These are phyloP conservation scores for Digitaria exilis DNA, from an alignment of 202 grass and related monocot genomes.

Conservation along the genomic window DNA sequence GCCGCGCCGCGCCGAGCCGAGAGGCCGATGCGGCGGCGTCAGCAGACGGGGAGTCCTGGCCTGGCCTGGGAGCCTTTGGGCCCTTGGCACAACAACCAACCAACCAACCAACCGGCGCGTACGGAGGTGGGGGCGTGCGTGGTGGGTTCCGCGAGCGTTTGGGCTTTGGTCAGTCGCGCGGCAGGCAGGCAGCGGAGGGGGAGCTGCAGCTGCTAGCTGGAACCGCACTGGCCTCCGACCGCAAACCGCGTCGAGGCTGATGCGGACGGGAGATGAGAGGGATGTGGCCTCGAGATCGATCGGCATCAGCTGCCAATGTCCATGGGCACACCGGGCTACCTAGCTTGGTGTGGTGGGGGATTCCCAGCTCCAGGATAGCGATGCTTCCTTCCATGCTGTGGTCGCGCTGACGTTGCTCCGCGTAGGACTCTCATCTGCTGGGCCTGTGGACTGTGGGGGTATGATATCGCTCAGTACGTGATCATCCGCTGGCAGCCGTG, in stretches of 20 bases:
- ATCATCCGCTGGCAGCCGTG: conserved; percentile 22
- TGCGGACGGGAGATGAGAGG: background rate
- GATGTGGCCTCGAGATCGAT: no score
- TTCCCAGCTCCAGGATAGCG: conserved; percentile 15
- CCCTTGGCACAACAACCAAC: background rate
- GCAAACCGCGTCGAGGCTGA: conserved; percentile 49
- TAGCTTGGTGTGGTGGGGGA: background rate
- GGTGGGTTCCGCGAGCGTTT: background rate
- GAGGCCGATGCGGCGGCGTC: conserved; percentile 11
- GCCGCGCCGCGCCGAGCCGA: background rate
- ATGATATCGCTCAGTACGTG: background rate
- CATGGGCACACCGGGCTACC: no score
- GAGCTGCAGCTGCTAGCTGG: conserved; percentile 44
- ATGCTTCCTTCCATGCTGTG: background rate
- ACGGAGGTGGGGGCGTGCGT: background rate
- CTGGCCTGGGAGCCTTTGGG: background rate
- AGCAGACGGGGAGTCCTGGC: background rate
- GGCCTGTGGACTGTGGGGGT: no score
- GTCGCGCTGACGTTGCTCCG: conserved; percentile 29
- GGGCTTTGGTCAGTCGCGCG: background rate
- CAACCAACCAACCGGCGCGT: conserved; percentile 6
- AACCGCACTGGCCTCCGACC: conserved; percentile 51
- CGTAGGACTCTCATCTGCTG: conserved; percentile 9
- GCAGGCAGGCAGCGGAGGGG: background rate
- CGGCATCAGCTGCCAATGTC: background rate